Conservation (phyloP, 768 basidiomycete genomes). For the Amylocystis lapponica region DNA sequence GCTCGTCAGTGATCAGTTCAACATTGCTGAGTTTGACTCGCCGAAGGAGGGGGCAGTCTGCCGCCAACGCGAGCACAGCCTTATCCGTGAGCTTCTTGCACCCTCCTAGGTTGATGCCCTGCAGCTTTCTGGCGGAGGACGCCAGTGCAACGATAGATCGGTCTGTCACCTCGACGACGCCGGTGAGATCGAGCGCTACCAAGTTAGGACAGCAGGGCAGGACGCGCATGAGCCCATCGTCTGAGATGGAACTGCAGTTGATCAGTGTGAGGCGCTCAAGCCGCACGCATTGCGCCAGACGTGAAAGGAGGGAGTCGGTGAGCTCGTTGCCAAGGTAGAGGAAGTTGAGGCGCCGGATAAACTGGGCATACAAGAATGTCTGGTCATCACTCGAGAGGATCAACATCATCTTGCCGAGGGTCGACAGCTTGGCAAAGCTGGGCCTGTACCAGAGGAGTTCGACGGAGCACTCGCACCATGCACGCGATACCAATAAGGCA, state of each 20-base stretch:
- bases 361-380: slow-evolving; percentile 82
- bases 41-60: slow-evolving; percentile 69
- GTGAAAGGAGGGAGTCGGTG: slow-evolving; percentile 65
- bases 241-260: slow-evolving; percentile 65
- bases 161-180: slow-evolving; percentile 66
- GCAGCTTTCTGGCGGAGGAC: slow-evolving; percentile 62
- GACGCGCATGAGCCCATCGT: slow-evolving; percentile 54
- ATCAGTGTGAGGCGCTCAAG: slow-evolving; percentile 88
- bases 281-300: slow-evolving; percentile 68
- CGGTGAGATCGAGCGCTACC: slow-evolving; percentile 81
- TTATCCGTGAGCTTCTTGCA: slow-evolving; percentile 78
- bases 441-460: slow-evolving; percentile 95
- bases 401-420: slow-evolving; percentile 73
- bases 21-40: slow-evolving; percentile 87
- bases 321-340: slow-evolving; percentile 63
- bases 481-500: slow-evolving; percentile 75
- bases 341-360: slow-evolving; percentile 91
- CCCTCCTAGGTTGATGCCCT: slow-evolving; percentile 87
- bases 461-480: slow-evolving; percentile 95
- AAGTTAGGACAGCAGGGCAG: slow-evolving; percentile 70
- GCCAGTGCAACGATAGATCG: slow-evolving; percentile 68
- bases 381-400: slow-evolving; percentile 58
- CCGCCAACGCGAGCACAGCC: slow-evolving; percentile 72
- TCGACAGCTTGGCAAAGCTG: slow-evolving; percentile 58
- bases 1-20: slow-evolving; percentile 64